Evolutionary conservation across 768 basidiomycete genomes (phyloP), one percentile per base, ranked within the genome.

Genomic region (Rubroboletus pulcherrimus): DNA sequence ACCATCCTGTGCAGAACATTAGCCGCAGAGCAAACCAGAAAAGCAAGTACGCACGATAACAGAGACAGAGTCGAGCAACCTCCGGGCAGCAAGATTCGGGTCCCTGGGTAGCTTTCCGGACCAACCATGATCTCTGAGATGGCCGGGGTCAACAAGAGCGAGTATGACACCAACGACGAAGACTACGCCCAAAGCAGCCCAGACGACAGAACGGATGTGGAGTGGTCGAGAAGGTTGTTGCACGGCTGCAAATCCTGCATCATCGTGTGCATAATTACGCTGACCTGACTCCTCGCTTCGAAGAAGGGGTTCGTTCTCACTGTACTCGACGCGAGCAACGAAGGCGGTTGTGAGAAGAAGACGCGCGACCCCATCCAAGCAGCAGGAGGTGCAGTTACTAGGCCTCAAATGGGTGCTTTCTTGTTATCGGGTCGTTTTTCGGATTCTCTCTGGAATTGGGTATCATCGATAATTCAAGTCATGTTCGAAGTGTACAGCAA

Each of bases 21-120:
- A 55, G 59, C 37, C 14, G 2, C 19, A 29, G 14, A 19, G 19
- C 8, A 29, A 26, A 34, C 9, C 10, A 37, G 21, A 34, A 17
- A 43, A 44, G 17, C 15, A 12, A 26, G 19, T 2, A 76, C 86
- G 63, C 63, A 90, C 88, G 58, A 91, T 88, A 17, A 90, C 78
- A 41, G 89, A 88, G 4, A 87, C 81, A 38, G 74, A 77, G 31
- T 80, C 71, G 48, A 91, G 70, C 26, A 91, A 78, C 38, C 71
- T 71, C 55, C 76, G 62, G 8, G 87, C 86, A 4, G 86, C 87
- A 51, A 77, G 69, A 56, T 73, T 65, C 1, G 87, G 85, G 58
- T 91, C 82, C 41, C 67, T 77, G 1, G 87, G 84, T 4, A 88
- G 67, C 30, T 71, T 66, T 35, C 79, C 79, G 21, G 80, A 62